phyloP scores from a whole-genome alignment of 257 asterid genomes.

The Dorcoceras hygrometricum region DNA sequence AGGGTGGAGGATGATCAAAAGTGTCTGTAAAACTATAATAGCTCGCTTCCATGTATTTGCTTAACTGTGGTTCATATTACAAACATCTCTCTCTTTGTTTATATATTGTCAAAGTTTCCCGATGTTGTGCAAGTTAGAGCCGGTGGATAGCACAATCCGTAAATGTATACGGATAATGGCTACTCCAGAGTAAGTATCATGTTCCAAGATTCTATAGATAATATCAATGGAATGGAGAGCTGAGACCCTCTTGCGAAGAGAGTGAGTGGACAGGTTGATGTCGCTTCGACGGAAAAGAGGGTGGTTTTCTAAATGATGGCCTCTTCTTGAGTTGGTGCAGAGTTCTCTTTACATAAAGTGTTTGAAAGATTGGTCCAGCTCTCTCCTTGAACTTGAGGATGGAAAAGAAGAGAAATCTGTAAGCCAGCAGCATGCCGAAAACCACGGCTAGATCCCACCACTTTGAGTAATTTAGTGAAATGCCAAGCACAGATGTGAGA shows the following conservation, averaged over 20 bases:
- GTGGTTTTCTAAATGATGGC: constrained; percentile 67
- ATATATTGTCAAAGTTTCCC: not conserved
- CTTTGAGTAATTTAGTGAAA: constrained; percentile 59
- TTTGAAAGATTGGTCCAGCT: constrained; percentile 51
- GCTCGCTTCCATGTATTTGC: no score
- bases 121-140: no score
- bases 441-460: constrained; percentile 92
- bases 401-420: constrained; percentile 55
- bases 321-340: constrained; percentile 59
- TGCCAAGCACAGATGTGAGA: constrained; percentile 49
- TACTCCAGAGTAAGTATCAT: not conserved
- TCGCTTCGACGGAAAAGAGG: constrained; percentile 57
- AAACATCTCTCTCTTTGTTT: not conserved
- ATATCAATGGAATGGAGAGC: constrained; percentile 62
- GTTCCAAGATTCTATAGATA: not conserved
- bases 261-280: constrained; percentile 48
- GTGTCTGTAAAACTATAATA: no score
- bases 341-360: constrained; percentile 45
- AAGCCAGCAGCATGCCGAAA: constrained; percentile 43
- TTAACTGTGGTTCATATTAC: no score
- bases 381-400: constrained; percentile 75
- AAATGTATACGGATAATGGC: not conserved
- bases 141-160: no score
- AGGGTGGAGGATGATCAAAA: no score
- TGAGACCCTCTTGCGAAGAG: constrained; percentile 83